Evolutionary conservation across 768 basidiomycete genomes (phyloP), one percentile per base, ranked within the genome.

Genomic region (Trametes meyenii): DNA sequence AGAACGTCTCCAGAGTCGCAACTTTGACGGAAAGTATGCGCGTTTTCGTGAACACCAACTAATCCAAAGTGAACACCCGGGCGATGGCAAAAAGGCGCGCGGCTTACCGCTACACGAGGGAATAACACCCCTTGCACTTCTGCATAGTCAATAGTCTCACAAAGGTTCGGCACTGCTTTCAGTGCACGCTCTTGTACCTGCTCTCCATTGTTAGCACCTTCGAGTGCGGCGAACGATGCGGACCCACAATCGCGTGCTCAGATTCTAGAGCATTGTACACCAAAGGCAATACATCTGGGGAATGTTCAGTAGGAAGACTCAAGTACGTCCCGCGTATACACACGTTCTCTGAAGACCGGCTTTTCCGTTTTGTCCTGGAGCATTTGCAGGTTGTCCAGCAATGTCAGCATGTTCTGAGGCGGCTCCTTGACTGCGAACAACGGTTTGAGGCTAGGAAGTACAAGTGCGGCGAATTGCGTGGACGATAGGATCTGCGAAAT

Each of bases 181-280:
- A 99, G 76, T 3, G 93, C 96, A 62, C 88, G 86, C 74, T 98
- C 96, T 81, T 97, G 94, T 12, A 98, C 91, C 90, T 92, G 43
- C 29, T 8, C 13, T 17, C n/a, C 17, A 50, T 49, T 21, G 55
- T 61, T n/a, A 64, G 50, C 24, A 35, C 19, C 24, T 16, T 16
- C 13, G n/a, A 17, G 23, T 12, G 3, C 16, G 8, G 35, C 40
- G 23, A 26, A 16, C 16, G 17, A 52, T 21, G 19, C 5, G 5
- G 44, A 68, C 82, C 63, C 68, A 92, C 91, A 55, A 88, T 75
- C 1, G 90, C 84, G 76, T 97, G 94, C 51, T 98, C 97, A n/a
- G 92, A 92, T 63, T 98, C 97, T 50, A 99, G 79, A 1, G 97
- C 94, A 71, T 93, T 92, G 72, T 99, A 99, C 17, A 99, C 91